Evolutionary conservation across 2,329 filamentous ascomycete species (phyloP).

Genomic region (Verticillium dahliae): DNA sequence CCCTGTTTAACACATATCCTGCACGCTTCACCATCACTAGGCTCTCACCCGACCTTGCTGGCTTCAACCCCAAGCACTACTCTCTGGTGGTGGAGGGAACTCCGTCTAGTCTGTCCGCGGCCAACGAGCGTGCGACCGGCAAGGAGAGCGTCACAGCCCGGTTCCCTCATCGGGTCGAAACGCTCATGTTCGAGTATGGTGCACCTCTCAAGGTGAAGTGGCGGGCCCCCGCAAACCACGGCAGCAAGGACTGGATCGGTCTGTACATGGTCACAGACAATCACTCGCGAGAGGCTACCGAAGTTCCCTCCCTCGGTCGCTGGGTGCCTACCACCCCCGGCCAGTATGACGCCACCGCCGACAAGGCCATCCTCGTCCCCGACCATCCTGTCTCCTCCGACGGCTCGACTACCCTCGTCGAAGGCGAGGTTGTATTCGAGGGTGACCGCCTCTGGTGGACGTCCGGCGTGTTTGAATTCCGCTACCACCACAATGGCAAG

Average conservation of each 20-base stretch:
- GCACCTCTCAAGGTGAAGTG: conserved; percentile 84
- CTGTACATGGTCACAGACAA: conserved; percentile 97
- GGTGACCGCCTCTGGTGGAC: conserved; percentile 98
- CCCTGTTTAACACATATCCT: conserved; percentile 84
- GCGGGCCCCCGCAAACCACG: conserved; percentile 82
- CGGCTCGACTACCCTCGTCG: conserved; percentile 53
- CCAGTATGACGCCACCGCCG: conserved; percentile 69
- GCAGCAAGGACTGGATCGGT: conserved; percentile 90
- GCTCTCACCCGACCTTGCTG: conserved; percentile 72
- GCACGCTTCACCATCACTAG: conserved; percentile 77
- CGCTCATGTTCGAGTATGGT: conserved; percentile 80
- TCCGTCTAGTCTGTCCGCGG: conserved; percentile 38
- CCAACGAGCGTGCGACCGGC: conserved; percentile 56
- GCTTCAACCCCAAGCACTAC: conserved; percentile 75
- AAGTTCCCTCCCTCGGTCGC: conserved; percentile 77
- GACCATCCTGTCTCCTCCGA: conserved; percentile 52
- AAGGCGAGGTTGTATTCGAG: conserved; percentile 78
- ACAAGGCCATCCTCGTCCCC: conserved; percentile 67
- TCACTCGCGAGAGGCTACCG: conserved; percentile 73
- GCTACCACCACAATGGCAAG: conserved; percentile 89
- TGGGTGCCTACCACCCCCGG: conserved; percentile 80
- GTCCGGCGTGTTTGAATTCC: conserved; percentile 91
- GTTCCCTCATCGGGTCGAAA: conserved; percentile 64
- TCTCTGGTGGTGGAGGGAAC: conserved; percentile 68
- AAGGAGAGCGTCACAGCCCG: conserved; percentile 68